These are phyloP conservation scores for Jamesozyma hellenica DNA, from an alignment of 805 yeast genomes.

Conservation along the genomic window DNA sequence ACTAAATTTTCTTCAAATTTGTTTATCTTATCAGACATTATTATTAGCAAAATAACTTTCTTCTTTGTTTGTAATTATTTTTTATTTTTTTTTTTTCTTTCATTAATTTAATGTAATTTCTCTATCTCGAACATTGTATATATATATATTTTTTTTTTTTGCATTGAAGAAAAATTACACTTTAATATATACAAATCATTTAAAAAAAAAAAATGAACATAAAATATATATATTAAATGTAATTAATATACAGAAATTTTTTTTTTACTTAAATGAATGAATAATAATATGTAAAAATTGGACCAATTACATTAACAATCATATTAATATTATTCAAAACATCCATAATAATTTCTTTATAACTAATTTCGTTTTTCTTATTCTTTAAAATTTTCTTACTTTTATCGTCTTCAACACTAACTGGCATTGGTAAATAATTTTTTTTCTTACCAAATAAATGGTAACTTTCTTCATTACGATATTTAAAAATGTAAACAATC, in stretches of 20 bases:
- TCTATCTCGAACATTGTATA: too few species aligned
- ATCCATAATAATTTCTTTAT: conserved; percentile 1
- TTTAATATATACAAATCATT: too few species aligned
- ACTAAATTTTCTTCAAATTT: not conserved
- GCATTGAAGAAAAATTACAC: too few species aligned
- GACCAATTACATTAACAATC: conserved; percentile 5
- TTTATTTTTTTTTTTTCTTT: too few species aligned
- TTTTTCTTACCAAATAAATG: not conserved
- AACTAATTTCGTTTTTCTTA: not conserved
- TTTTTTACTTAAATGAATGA: conserved; percentile 2
- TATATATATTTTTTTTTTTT: too few species aligned
- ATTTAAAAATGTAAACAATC: not conserved
- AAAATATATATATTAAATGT: too few species aligned
- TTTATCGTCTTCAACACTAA: conserved; percentile 7
- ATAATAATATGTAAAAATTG: conserved; percentile 4
- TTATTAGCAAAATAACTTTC: too few species aligned
- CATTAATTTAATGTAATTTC: too few species aligned
- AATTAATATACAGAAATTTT: too few species aligned
- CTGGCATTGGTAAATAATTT: conserved; percentile 16
- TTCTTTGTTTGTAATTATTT: too few species aligned
- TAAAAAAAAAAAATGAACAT: too few species aligned
- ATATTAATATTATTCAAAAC: not conserved
- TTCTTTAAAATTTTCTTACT: not conserved
- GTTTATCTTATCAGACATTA: not conserved
- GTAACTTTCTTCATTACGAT: not conserved